phyloP scores from a whole-genome alignment of 2,329 filamentous ascomycete genomes.

The Arthrinium phaeospermum region DNA sequence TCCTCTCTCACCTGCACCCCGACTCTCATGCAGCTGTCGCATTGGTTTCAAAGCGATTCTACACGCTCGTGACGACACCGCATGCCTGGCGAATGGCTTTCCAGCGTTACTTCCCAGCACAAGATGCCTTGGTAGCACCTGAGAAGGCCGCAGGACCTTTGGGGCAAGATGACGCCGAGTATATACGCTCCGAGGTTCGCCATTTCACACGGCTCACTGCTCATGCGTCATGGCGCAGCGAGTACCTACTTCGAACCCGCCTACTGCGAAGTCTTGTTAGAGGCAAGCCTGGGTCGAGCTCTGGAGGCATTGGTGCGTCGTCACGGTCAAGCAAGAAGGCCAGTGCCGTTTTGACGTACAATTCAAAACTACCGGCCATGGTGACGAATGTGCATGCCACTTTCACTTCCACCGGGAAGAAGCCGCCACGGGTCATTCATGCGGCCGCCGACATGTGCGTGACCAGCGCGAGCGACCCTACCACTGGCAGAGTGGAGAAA shows the following conservation, averaged over 20 bases:
- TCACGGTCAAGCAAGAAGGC: slow-evolving; percentile 66
- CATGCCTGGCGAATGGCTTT: slow-evolving; percentile 96
- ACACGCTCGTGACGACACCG: slow-evolving; percentile 84
- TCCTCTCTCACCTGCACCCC: slow-evolving; percentile 87
- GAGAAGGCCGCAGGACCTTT: slow-evolving; percentile 42
- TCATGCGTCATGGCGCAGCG: slow-evolving; percentile 92
- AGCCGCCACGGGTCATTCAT: slow-evolving; percentile 79
- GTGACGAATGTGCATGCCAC: slow-evolving; percentile 81
- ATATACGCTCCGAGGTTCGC: slow-evolving; percentile 73
- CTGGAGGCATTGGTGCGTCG: slow-evolving; percentile 57
- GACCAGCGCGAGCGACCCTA: slow-evolving; percentile 83
- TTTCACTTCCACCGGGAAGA: slow-evolving; percentile 73
- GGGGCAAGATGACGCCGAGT: slow-evolving; percentile 55
- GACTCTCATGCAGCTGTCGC: slow-evolving; percentile 82
- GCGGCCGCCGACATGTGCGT: slow-evolving; percentile 79
- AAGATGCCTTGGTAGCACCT: slow-evolving; percentile 57
- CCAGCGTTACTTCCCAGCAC: slow-evolving; percentile 85
- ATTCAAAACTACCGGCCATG: slow-evolving; percentile 79
- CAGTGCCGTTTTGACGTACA: slow-evolving; percentile 82
- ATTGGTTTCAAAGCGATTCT: slow-evolving; percentile 86
- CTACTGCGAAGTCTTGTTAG: slow-evolving; percentile 80
- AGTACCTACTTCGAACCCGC: slow-evolving; percentile 88
- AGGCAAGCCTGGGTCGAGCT: slow-evolving; percentile 74
- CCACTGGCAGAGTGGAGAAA: slow-evolving; percentile 73
- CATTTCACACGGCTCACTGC: slow-evolving; percentile 83